phyloP scores from a whole-genome alignment of 2,329 filamentous ascomycete genomes.

The Curvularia sp. region DNA sequence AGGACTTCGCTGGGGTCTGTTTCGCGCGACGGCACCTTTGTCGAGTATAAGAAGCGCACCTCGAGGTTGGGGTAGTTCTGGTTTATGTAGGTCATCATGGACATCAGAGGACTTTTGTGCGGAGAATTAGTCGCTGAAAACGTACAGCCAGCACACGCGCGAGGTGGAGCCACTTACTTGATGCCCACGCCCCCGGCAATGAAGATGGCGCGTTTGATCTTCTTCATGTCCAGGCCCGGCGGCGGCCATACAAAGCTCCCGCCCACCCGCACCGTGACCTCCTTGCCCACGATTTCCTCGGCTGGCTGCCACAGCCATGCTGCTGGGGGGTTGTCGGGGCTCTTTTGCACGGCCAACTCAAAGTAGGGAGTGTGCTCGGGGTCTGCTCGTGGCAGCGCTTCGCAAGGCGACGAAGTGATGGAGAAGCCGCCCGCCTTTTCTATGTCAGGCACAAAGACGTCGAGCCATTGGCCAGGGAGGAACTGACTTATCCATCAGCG shows the following conservation, averaged over 20 bases:
- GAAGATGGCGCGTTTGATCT: slow-evolving; percentile 70
- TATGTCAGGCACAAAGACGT: slow-evolving; percentile 75
- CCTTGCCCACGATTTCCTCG: slow-evolving; percentile 63
- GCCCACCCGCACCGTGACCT: slow-evolving; percentile 74
- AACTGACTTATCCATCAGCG: slow-evolving; percentile 60
- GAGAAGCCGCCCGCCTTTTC: slow-evolving; percentile 84
- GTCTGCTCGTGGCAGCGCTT: slow-evolving; percentile 50
- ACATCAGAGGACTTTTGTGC: slow-evolving; percentile 68
- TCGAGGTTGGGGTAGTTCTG: slow-evolving; percentile 51
- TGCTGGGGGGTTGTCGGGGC: slow-evolving; percentile 73
- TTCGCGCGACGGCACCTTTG: slow-evolving; percentile 50
- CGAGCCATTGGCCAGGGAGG: slow-evolving; percentile 85
- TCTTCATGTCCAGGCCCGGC: slow-evolving; percentile 51
- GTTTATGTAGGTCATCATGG: slow-evolving; percentile 71
- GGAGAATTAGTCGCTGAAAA: slow-evolving; percentile 19
- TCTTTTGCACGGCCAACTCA: slow-evolving; percentile 79
- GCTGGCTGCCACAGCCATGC: slow-evolving; percentile 73
- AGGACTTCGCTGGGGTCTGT: slow-evolving; percentile 44
- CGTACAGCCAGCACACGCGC: neutral
- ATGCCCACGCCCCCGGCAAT: slow-evolving; percentile 84
- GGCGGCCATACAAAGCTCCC: slow-evolving; percentile 85
- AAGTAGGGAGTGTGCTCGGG: slow-evolving; percentile 60
- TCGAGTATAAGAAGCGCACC: slow-evolving; percentile 71
- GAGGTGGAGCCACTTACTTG: slow-evolving; percentile 61
- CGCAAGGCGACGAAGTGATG: slow-evolving; percentile 76